Evolutionary conservation across 148 eudicot species (phyloP).

Genomic region (Camellia granthamiana): DNA sequence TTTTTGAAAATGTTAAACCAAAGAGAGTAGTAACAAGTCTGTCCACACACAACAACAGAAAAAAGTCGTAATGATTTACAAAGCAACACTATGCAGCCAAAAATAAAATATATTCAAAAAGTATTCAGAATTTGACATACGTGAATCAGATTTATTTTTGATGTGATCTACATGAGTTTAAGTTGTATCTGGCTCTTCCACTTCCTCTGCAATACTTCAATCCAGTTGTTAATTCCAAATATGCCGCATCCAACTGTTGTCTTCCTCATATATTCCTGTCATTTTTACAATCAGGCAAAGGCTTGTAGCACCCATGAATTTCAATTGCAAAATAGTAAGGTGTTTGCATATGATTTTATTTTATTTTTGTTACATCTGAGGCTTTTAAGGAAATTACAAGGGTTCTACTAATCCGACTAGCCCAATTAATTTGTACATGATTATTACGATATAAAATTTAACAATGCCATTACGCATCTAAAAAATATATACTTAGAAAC

Average conservation of each 20-base stretch:
- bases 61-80: neutral
- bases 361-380: too few relatives aligned
- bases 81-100: neutral
- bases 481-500: too few relatives aligned
- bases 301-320: neutral
- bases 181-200: conserved; percentile 46
- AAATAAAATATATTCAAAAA: too few relatives aligned
- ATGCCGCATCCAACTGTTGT: conserved; percentile 50
- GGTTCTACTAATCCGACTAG: too few relatives aligned
- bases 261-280: conserved; percentile 58
- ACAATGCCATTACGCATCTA: too few relatives aligned
- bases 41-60: neutral
- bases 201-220: conserved; percentile 35
- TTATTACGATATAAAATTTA: neutral
- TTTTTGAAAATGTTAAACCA: too few relatives aligned
- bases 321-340: neutral
- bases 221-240: conserved; percentile 32
- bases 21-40: too few relatives aligned
- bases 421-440: too few relatives aligned
- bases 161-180: conserved; percentile 22
- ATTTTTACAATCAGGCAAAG: conserved; percentile 19
- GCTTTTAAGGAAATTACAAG: too few relatives aligned
- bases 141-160: too few relatives aligned
- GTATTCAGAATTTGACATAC: too few relatives aligned
- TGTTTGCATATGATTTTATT: neutral